phyloP scores from a whole-genome alignment of 2,329 filamentous ascomycete species.

The Stachybotrys elegans region DNA sequence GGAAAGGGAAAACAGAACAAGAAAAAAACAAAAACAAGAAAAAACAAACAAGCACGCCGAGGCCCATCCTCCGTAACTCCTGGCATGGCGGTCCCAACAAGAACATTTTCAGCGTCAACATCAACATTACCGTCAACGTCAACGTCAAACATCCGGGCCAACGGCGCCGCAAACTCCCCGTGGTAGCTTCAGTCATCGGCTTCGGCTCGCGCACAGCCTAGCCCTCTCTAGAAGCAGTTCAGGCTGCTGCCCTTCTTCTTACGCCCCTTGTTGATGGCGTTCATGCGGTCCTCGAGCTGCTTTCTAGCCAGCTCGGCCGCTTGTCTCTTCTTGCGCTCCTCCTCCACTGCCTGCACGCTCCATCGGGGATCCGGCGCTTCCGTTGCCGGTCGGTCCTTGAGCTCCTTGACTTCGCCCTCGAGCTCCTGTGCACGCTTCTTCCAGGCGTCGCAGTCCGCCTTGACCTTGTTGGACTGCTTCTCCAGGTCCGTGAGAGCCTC shows the following conservation, averaged over 20 bases:
- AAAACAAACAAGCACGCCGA: no score
- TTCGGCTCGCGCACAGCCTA: conserved; percentile 11
- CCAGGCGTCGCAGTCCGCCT: conserved; percentile 85
- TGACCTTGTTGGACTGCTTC: conserved; percentile 84
- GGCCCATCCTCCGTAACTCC: no score
- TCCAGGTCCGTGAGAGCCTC: conserved; percentile 94
- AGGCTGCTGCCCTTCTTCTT: conserved; percentile 92
- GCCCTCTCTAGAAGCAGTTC: conserved; percentile 80
- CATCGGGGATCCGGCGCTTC: conserved; percentile 54
- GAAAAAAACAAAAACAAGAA: no score
- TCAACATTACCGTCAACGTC: no score
- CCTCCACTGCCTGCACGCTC: conserved; percentile 86
- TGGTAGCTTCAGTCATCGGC: no score
- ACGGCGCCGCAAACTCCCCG: no score
- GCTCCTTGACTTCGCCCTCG: conserved; percentile 66
- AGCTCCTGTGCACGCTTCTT: conserved; percentile 76
- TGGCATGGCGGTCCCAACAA: no score
- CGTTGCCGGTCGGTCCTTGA: conserved; percentile 44
- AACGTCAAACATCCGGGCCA: no score
- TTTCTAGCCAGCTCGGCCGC: conserved; percentile 85
- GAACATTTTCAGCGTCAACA: no score
- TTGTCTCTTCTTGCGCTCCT: conserved; percentile 88
- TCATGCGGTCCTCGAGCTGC: conserved; percentile 92
- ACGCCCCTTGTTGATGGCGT: conserved; percentile 79
- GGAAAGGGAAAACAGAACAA: no score